Evolutionary conservation across 75 land plant genomes (phyloP), one percentile per base, ranked within the genome.

Genomic region (Pseudotsuga menziesii): DNA sequence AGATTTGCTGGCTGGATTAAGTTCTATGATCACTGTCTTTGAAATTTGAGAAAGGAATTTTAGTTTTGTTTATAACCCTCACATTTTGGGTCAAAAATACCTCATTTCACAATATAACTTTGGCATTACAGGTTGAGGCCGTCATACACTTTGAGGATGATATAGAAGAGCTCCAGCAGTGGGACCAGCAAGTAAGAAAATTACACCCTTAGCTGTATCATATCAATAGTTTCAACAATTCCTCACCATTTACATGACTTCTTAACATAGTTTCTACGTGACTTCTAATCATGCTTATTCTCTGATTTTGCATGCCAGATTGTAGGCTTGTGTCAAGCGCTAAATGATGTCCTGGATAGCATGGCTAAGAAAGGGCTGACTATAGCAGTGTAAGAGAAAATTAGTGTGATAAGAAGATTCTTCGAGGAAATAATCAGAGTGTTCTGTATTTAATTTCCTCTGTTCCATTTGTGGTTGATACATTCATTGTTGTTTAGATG

Each of bases 111-210:
- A 20, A 41, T 17, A 23, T 23, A 20, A 69, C 22, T n/a, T 4
- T 69, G n/a, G 44, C 48, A 41, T 69, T 58, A 56, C 78, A 96
- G 99, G 99, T 97, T 74, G 99, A 97, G 81, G 95, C 95, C 61
- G 86, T 97, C 16, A 97, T 97, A 78, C 99, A 97, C 83, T 97
- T 97, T 83, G 99, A 91, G 81, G 94, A 92, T 80, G 99, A 97
- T 74, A 92, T 92, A 19, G 99, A 94, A 83, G 99, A 97, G 79
- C 74, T 97, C 77, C 99, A 97, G 82, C 95, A 88, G 76, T 94
- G 98, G 99, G 98, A 97, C 85, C 93, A 94, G 63, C 98, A 97
- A 98, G 98, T 96, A 72, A 62, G 59, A 7, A 56, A 26, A 25
- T 55, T 48, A 4, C 22, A 27, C 15, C 16, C 57, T n/a, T 61